Base-by-base conservation (phyloP, 2,329 filamentous ascomycete species). In the Talaromyces sp. region DNA sequence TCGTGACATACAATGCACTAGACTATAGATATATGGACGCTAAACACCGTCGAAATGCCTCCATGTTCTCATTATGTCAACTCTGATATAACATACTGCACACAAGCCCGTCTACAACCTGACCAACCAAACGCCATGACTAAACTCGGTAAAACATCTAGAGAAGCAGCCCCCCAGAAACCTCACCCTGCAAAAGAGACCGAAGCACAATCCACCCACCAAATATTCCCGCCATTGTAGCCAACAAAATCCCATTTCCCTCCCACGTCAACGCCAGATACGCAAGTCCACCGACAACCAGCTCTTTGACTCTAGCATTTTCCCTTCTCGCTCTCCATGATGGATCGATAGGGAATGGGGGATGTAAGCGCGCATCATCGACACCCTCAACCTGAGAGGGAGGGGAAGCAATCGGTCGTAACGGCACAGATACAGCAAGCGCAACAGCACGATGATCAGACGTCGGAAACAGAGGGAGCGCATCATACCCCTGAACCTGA, bases 401-500 rank as follows among this genome's bases (percentile, higher is more conserved):
- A 19, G 83, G 77, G 49, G 70, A 69, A 11, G 71, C 70, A 59
- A 80, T 74, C 6, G 77, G 68, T 15, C 74, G 69, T 5, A 92
- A 79, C 1, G 91, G 89, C 17, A 97, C 84, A 0, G 82, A 80
- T 7, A 89, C 82, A 3, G 90, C 86, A 27, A 97, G 81, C 58
- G 88, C 91, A 2, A 98, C 95, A 6, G 93, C 86, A 34, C 92
- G 87, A 78, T 99, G 95, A 75, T 99, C 95, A 63, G 91, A 95
- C 8, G 89, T 91, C n/a, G 86, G 83, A 67, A 96, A 86, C 1
- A 96, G 80, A 1, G 93, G 92, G 31, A 98, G 82, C 17, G 91
- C 87, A 17, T 88, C 84, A 76, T 98, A 98, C 27, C 77, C 80
- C 31, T 84, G 78, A 2, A 87, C 82, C 27, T 80, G 77, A n/a